A percentile compares a stretch with the other conserved stretches of the same genome.
Conservation (phyloP, 164 flowering plant species). For the Santalum album region DNA sequence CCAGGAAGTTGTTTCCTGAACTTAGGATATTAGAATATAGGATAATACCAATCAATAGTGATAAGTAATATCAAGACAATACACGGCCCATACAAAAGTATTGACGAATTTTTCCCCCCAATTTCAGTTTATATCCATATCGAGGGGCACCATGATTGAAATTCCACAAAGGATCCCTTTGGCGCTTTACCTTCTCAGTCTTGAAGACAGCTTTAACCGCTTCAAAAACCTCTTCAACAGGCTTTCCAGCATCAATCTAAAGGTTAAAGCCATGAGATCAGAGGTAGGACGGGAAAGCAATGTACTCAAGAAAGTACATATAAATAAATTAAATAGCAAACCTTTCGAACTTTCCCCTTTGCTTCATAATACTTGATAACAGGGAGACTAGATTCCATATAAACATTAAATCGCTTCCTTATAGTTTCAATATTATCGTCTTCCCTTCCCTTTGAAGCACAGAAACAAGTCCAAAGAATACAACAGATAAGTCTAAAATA, state of each 20-base stretch:
- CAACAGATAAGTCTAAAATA: background rate
- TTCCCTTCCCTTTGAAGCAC: constrained; percentile 59
- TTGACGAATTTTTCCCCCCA: too few relatives aligned
- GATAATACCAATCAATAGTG: too few relatives aligned
- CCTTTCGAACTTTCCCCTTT: constrained; percentile 74
- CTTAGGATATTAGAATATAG: too few relatives aligned
- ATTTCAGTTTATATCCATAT: too few relatives aligned
- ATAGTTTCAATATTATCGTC: constrained; percentile 93
- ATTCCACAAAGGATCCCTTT: too few relatives aligned
- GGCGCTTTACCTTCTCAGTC: constrained; percentile 37
- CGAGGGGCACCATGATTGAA: too few relatives aligned
- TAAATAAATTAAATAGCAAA: constrained; percentile 15
- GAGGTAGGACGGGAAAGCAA: background rate
- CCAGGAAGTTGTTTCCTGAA: too few relatives aligned
- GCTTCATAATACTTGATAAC: constrained; percentile 57
- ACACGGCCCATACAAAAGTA: too few relatives aligned
- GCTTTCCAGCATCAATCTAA: constrained; percentile 84
- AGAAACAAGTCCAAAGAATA: background rate
- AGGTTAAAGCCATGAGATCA: background rate
- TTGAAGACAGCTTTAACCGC: constrained; percentile 52
- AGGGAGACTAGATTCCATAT: constrained; percentile 68
- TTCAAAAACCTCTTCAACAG: constrained; percentile 71
- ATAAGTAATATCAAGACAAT: too few relatives aligned
- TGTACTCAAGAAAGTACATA: background rate
- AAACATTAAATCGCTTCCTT: constrained; percentile 74